Evolutionary conservation across 768 basidiomycete species (phyloP).

Genomic region (Boletellus ananas): DNA sequence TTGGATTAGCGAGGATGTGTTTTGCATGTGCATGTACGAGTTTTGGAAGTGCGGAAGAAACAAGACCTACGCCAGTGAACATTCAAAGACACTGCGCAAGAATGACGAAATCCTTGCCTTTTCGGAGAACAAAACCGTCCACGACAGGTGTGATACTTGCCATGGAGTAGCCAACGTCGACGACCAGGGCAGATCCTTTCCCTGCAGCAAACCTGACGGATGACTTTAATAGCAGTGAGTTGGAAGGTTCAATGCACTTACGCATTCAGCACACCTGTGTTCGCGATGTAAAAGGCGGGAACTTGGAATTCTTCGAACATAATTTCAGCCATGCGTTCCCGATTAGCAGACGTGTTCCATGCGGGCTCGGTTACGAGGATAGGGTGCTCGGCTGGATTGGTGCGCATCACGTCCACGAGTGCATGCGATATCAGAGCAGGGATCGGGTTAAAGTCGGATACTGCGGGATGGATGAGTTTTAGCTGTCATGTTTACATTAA

Average conservation of each 20-base stretch:
- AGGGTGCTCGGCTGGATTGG: slow-evolving; percentile 81
- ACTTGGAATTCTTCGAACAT: slow-evolving; percentile 96
- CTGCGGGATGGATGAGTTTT: slow-evolving; percentile 33
- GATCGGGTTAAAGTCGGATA: slow-evolving; percentile 74
- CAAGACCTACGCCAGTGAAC: slow-evolving; percentile 55
- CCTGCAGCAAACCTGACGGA: slow-evolving; percentile 84
- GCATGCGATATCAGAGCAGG: slow-evolving; percentile 71
- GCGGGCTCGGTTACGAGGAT: slow-evolving; percentile 91
- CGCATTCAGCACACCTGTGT: slow-evolving; percentile 92
- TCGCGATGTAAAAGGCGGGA: slow-evolving; percentile 96
- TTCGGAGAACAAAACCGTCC: slow-evolving; percentile 95
- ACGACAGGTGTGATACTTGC: slow-evolving; percentile 94
- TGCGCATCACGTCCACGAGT: slow-evolving; percentile 69
- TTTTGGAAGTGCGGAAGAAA: slow-evolving; percentile 68
- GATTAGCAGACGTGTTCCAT: slow-evolving; percentile 92
- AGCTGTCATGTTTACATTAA: background rate
- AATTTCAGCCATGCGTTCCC: slow-evolving; percentile 94
- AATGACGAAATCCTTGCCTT: slow-evolving; percentile 51
- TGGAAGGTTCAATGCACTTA: slow-evolving; percentile 37
- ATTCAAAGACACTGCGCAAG: background rate
- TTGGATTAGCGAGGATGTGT: slow-evolving; percentile 55
- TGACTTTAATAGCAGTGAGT: slow-evolving; percentile 7
- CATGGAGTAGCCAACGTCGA: slow-evolving; percentile 88
- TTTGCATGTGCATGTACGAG: slow-evolving; percentile 79
- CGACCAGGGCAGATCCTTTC: slow-evolving; percentile 93